phyloP scores from a whole-genome alignment of 2,329 filamentous ascomycete species.

The Teratosphaeria pseudoeucalypti region DNA sequence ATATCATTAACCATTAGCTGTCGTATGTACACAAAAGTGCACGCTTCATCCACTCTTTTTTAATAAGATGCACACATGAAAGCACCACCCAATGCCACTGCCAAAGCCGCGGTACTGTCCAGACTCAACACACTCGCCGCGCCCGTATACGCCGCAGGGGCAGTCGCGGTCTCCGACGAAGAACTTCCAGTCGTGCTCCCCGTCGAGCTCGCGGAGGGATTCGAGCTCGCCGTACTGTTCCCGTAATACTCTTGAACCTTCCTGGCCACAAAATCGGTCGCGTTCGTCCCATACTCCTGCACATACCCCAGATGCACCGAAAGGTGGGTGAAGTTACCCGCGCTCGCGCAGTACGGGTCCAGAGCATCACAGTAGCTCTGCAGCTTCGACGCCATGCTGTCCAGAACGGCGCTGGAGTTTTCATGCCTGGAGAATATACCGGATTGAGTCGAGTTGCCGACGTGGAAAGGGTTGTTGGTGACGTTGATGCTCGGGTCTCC shows the following conservation, averaged over 20 bases:
- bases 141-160: not conserved
- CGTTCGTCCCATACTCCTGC: conserved; percentile 47
- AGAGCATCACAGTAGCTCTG: conserved; percentile 55
- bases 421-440: conserved; percentile 35
- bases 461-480: conserved; percentile 26
- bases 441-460: not conserved
- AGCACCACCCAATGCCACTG: not conserved
- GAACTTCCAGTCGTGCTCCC: not conserved
- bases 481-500: conserved; percentile 48
- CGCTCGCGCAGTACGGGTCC: conserved; percentile 58
- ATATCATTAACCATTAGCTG: not conserved
- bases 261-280: conserved; percentile 48
- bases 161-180: not conserved
- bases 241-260: conserved; percentile 28
- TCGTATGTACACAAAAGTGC: not conserved
- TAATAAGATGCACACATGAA: not conserved
- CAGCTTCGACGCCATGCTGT: conserved; percentile 21
- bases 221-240: not conserved
- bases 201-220: not conserved
- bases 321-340: conserved; percentile 41
- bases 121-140: not conserved
- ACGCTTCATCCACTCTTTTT: not conserved
- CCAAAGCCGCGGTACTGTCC: not conserved
- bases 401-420: not conserved
- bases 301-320: conserved; percentile 51